Percentiles rank a stretch among this genome's conserved stretches.
Evolutionary conservation across 495 filamentous ascomycete genomes (phyloP).

Genomic region (Penicillium ochrochloron): DNA sequence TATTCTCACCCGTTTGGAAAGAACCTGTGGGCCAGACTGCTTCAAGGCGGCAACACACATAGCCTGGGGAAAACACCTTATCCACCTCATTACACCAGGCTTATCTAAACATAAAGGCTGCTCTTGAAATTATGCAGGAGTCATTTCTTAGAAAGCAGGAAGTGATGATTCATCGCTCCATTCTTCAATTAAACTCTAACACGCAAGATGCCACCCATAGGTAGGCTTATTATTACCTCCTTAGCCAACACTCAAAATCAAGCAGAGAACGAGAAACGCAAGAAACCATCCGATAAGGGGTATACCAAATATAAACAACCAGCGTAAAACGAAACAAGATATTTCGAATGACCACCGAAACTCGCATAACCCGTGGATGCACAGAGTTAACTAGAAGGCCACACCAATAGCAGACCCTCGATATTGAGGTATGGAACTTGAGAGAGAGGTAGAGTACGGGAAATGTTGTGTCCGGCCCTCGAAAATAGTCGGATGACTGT

Average conservation of each 20-base stretch:
- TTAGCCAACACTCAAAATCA: constrained; percentile 4
- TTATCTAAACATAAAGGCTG: too few relatives aligned
- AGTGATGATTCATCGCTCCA: background rate
- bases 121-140: too few relatives aligned
- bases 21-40: too few relatives aligned
- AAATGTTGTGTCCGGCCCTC: constrained; percentile 33
- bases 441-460: constrained; percentile 21
- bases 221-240: constrained; percentile 9
- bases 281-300: constrained; percentile 15
- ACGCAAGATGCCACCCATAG: background rate
- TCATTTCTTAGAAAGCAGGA: too few relatives aligned
- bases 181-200: background rate
- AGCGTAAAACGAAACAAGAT: background rate
- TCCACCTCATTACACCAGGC: too few relatives aligned
- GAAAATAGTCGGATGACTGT: constrained; percentile 36
- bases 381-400: constrained; percentile 37
- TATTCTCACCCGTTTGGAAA: too few relatives aligned
- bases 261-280: constrained; percentile 9
- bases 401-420: constrained; percentile 39
- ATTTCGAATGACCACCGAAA: background rate
- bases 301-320: constrained; percentile 20
- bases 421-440: constrained; percentile 29
- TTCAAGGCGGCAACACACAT: too few relatives aligned
- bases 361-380: too few relatives aligned
- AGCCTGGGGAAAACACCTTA: too few relatives aligned